These are phyloP conservation scores for Apiotrichum akiyoshidainum DNA, from an alignment of 1,284 basidiomycete species.

Conservation along the genomic window DNA sequence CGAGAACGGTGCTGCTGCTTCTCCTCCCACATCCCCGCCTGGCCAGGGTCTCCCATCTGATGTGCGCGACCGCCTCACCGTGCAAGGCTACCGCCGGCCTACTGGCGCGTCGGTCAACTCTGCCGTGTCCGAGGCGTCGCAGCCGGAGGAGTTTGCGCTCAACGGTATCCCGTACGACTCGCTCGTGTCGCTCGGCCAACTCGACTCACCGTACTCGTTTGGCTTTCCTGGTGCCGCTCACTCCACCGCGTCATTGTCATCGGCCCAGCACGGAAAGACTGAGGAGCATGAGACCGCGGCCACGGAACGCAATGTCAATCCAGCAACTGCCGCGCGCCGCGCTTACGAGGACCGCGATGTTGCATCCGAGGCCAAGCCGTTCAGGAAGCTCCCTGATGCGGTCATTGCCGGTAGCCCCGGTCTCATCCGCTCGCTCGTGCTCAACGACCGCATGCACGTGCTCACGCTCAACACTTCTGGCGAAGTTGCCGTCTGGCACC, in stretches of 20 bases:
- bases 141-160: constrained; percentile 30
- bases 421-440: constrained; percentile 72
- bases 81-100: constrained; percentile 1
- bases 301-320: constrained; percentile 1
- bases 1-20: neutral
- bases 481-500: constrained; percentile 86
- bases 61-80: constrained; percentile 27
- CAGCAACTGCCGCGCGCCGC: constrained; percentile 50
- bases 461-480: constrained; percentile 84
- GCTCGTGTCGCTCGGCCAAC: constrained; percentile 71
- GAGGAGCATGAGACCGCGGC: neutral
- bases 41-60: constrained; percentile 18
- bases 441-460: constrained; percentile 90
- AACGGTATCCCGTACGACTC: constrained; percentile 75
- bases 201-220: constrained; percentile 66
- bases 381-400: constrained; percentile 62
- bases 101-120: constrained; percentile 33
- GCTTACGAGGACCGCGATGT: constrained; percentile 76
- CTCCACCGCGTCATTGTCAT: constrained; percentile 73
- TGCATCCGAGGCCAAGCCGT: constrained; percentile 70
- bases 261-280: constrained; percentile 38
- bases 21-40: constrained; percentile 8
- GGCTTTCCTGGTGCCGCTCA: constrained; percentile 43
- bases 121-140: constrained; percentile 31
- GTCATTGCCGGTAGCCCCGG: constrained; percentile 76